Conservation (phyloP, 1,284 basidiomycete genomes). For the Boletellus sp. region DNA sequence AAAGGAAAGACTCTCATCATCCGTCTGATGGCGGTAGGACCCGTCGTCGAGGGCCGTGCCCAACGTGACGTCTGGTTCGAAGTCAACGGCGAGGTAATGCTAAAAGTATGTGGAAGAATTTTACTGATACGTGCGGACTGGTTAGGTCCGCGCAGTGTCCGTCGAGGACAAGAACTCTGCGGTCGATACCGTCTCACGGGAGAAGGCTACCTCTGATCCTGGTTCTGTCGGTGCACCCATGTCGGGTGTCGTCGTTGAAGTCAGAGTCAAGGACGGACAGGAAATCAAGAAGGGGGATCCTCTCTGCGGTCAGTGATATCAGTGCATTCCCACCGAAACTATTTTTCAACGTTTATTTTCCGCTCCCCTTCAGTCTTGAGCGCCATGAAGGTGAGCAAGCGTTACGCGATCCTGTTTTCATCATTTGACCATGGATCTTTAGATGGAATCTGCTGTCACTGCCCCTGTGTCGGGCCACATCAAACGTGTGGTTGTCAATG, state of each 20-base stretch:
- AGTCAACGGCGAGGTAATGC: constrained; percentile 85
- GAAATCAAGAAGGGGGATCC: constrained; percentile 98
- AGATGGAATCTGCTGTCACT: constrained; percentile 97
- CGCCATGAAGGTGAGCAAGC: constrained; percentile 77
- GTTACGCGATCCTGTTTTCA: constrained; percentile 1
- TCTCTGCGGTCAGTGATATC: constrained; percentile 62
- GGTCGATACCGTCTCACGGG: constrained; percentile 89
- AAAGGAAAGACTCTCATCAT: constrained; percentile 97
- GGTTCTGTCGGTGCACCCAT: constrained; percentile 95
- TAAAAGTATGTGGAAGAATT: constrained; percentile 8
- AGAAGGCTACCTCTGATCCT: constrained; percentile 90
- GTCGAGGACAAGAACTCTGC: constrained; percentile 96
- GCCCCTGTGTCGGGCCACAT: constrained; percentile 94
- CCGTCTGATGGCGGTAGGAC: constrained; percentile 92
- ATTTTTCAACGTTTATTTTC: constrained; percentile 2
- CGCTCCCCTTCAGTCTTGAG: constrained; percentile 61
- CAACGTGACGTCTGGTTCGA: constrained; percentile 98
- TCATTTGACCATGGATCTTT: constrained; percentile 21
- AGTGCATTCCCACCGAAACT: neutral
- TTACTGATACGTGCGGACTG: constrained; percentile 12
- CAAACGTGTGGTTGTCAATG: constrained; percentile 85
- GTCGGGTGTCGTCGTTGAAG: constrained; percentile 98
- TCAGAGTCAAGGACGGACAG: constrained; percentile 94
- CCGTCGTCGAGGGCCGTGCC: constrained; percentile 87
- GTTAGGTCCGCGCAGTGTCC: constrained; percentile 82